Evolutionary conservation across 2,329 filamentous ascomycete species (phyloP), one percentile per base, ranked within the genome.

Genomic region (Lachnellula occidentalis): DNA sequence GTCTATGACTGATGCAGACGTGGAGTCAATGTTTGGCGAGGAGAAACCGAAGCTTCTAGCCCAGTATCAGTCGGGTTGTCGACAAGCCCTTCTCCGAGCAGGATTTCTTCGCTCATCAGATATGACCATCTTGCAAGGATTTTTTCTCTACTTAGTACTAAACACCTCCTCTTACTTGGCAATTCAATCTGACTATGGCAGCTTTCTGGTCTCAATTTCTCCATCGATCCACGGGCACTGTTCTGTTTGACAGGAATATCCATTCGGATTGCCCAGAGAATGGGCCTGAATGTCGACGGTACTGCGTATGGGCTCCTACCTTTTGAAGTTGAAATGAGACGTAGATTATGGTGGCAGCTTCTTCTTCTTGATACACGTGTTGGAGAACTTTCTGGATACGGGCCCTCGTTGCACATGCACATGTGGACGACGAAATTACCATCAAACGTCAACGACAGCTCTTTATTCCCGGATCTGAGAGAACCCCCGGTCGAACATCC

Each of bases 31-130:
- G 17, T 81, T 87, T 58, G 75, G 74, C 12, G 75, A 82, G 56
- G 68, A 78, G 2, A 83, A 79, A 66, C 61, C 71, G 15, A 67
- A 76, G 22, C 70, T 86, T 24, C 66, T 80, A 15, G 69, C 68
- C 36, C 78, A 76, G 52, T 86, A 80, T 58, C 78, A 83, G 51
- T 72, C 74, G 19, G 85, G 78, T 1, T 73, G 79, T 2, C 83
- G 87, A 58, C 81, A 87, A 60, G 83, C 86, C 1, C 73, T 90
- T 19, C 74, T 85, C 36, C 85, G 85, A 58, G 84, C 82, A 1
- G 78, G 80, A 9, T 86, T 89, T 12, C 55, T 90, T 71, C 78
- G 82, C 27, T 81, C 81, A 12, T 80, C 81, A 1, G 85, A 90
- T 55, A 65, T 87, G 8, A 78, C 81, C 49, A 76, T 86, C 3